Conservation (phyloP, 2,329 filamentous ascomycete species). For the Aspergillus clavatus region DNA sequence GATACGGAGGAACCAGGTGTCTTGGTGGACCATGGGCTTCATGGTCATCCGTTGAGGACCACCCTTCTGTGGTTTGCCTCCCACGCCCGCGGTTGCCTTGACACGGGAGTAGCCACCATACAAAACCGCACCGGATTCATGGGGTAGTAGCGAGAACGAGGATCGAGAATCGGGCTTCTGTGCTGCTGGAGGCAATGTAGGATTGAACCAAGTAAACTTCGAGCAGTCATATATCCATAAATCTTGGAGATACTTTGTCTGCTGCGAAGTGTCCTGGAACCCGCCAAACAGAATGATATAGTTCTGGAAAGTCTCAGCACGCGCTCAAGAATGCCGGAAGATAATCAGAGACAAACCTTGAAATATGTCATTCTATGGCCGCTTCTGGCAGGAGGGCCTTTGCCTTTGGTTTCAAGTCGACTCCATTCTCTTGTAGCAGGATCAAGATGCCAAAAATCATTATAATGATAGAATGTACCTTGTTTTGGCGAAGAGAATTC, state of each 20-base stretch:
- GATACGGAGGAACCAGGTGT: slow-evolving; percentile 88
- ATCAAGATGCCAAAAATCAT: slow-evolving; percentile 94
- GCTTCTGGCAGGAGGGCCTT: slow-evolving; percentile 77
- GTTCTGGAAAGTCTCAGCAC: slow-evolving; percentile 45
- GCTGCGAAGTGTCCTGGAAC: slow-evolving; percentile 93
- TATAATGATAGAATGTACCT: slow-evolving; percentile 98
- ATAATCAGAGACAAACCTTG: slow-evolving; percentile 50
- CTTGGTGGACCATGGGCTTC: slow-evolving; percentile 85
- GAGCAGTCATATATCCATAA: slow-evolving; percentile 93
- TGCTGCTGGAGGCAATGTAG: slow-evolving; percentile 68
- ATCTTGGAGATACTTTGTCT: slow-evolving; percentile 89
- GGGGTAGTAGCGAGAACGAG: slow-evolving; percentile 85
- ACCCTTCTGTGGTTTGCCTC: slow-evolving; percentile 58
- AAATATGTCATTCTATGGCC: slow-evolving; percentile 95
- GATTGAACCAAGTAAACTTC: slow-evolving; percentile 78
- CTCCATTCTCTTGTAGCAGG: slow-evolving; percentile 83
- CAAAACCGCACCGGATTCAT: slow-evolving; percentile 82
- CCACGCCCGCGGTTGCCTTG: slow-evolving; percentile 58
- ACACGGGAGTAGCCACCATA: slow-evolving; percentile 93
- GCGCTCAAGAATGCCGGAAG: background rate
- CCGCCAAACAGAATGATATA: slow-evolving; percentile 95
- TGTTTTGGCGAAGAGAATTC: slow-evolving; percentile 97
- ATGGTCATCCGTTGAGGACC: slow-evolving; percentile 64
- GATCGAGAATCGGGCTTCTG: slow-evolving; percentile 87
- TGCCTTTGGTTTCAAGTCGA: slow-evolving; percentile 68